These are phyloP conservation scores for Liquidambar formosana DNA, from an alignment of 164 flowering plant genomes.

Conservation along the genomic window DNA sequence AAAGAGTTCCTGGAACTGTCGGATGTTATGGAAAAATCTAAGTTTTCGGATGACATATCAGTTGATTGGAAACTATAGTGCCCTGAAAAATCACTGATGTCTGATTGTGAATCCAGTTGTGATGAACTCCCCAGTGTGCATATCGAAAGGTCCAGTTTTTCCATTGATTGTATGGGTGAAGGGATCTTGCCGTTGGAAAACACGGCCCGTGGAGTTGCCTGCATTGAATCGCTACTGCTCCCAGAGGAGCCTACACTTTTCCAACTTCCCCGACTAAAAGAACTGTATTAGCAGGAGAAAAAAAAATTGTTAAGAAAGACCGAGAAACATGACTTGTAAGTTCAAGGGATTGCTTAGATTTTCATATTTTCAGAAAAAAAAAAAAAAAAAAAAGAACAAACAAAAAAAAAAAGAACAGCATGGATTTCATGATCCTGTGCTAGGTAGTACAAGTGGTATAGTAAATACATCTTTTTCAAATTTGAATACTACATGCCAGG, in stretches of 20 bases:
- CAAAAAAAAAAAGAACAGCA: no score
- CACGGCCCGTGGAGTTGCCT: background rate
- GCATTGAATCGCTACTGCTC: conserved; percentile 7
- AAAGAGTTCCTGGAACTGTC: conserved; percentile 17
- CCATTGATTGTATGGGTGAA: background rate
- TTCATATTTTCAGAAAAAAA: no score
- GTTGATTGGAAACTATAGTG: conserved; percentile 22
- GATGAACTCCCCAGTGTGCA: background rate
- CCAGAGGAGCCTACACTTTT: conserved; percentile 11
- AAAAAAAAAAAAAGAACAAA: no score
- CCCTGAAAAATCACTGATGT: conserved; percentile 18
- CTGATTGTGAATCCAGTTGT: conserved; percentile 13
- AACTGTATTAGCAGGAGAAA: background rate
- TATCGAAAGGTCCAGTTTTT: background rate
- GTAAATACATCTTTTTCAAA: no score
- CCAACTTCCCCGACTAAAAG: background rate
- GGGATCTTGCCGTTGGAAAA: background rate
- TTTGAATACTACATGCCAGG: no score
- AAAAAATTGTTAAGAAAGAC: no score
- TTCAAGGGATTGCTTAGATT: background rate
- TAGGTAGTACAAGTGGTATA: no score
- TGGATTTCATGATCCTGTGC: no score
- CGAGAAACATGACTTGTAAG: background rate
- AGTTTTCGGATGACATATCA: conserved; percentile 15
- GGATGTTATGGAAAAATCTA: conserved; percentile 20